Evolutionary conservation across 306 rosid genomes (phyloP), one percentile per base, ranked within the genome.

Genomic region (Albizia julibrissin): DNA sequence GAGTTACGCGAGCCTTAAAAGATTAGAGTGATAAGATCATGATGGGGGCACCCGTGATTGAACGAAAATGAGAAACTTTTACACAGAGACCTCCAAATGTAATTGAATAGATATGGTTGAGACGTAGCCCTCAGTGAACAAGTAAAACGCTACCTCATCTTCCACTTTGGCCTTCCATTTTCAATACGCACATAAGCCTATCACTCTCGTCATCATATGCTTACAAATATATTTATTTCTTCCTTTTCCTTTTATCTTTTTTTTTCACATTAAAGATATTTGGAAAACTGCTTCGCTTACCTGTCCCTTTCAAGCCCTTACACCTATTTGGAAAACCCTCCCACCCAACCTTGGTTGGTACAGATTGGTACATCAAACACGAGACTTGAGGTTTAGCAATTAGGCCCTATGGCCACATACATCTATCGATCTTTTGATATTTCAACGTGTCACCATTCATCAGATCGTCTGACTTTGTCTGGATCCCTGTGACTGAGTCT

Each of bases 401-500:
- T 37, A 6, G 8, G 8, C 40, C 5, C 40, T 65, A 33, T 42
- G 77, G 44, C 87, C 64, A 61, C 65, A 73, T 39, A 29, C 58
- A 86, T 67, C 74, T 79, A 74, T 79, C 67, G 64, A 76, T 81
- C 70, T 78, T 5, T 39, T 81, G 14, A 52, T 58, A 40, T 12
- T 56, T 78, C 76, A 80, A 77, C 52, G 80, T 52, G 86, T 91
- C 93, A 71, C 50, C 72, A 77, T 85, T 59, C 69, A 84, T 69
- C 83, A 81, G 71, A 64, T 67, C 77, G 40, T 69, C 73, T 8
- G 73, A 77, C 65, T 70, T 69, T 81, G 61, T 70, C 83, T 59
- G 70, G 72, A 79, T 16, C 86, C 81, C 71, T 83, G 65, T 27
- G 40, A 37, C 40, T 37, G 85, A 62, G 9, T 72, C 74, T 24